A percentile compares a stretch with the other conserved stretches of the same genome.
These are phyloP conservation scores for Phyllostachys edulis DNA, from an alignment of 176 grass and related monocot genomes.

Conservation along the genomic window DNA sequence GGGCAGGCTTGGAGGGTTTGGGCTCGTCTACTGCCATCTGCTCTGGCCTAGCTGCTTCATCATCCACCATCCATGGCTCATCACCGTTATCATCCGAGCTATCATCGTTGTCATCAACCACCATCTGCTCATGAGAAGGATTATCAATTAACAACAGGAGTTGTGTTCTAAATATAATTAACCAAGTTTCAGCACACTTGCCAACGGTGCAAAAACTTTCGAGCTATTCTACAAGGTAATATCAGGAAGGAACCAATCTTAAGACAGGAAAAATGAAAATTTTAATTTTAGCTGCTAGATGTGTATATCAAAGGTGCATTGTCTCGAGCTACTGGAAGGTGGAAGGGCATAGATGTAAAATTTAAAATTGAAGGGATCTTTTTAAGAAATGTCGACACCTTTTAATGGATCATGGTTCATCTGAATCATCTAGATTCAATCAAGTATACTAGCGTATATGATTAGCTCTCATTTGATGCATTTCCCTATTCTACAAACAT, in stretches of 20 bases:
- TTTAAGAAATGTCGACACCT: not conserved
- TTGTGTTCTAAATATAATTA: not conserved
- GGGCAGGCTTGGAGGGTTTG: conserved; percentile 35
- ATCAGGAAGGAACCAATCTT: not conserved
- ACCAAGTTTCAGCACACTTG: not conserved
- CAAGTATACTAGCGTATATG: not conserved
- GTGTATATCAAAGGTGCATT: not conserved
- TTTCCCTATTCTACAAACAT: not conserved
- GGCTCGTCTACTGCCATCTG: conserved; percentile 47
- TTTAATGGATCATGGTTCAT: not conserved
- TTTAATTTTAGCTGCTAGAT: not conserved
- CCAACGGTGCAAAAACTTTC: not conserved
- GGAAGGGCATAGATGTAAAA: not conserved
- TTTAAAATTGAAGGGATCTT: not conserved
- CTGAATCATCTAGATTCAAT: not conserved
- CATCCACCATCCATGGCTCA: conserved; percentile 28
- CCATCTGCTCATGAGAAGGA: conserved; percentile 32
- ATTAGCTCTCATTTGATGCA: not conserved
- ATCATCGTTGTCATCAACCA: conserved; percentile 37
- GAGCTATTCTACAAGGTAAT: not conserved
- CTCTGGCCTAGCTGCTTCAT: conserved; percentile 33
- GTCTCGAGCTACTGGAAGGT: not conserved
- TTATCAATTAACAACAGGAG: not conserved
- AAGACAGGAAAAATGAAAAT: not conserved
- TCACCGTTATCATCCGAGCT: conserved; percentile 47